Evolutionary conservation across 2,329 filamentous ascomycete genomes (phyloP), one percentile per base, ranked within the genome.

Genomic region (Fusarium anguioides): DNA sequence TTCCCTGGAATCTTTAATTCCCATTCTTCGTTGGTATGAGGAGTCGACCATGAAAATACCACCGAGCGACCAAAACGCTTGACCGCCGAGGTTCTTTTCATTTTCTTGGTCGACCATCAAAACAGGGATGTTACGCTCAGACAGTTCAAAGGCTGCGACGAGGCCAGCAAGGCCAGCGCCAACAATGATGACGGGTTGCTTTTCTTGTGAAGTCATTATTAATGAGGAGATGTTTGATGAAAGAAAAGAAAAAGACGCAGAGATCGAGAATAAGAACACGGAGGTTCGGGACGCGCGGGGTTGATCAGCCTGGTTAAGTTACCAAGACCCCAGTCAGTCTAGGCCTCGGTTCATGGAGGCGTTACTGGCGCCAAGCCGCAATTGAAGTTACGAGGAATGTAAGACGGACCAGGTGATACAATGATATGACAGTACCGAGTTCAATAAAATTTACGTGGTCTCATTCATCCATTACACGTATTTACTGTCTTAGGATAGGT

Each of bases 11-110:
- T 89, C 87, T 63, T 80, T 81, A 77, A 89, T 86, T 66, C 87
- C 87, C 74, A 84, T 78, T 52, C 84, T 81, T 6, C 86, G 83
- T 77, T 89, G 87, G 64, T 84, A 80, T 10, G 81, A 71, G 10
- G 85, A 87, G 76, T 89, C 75, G 54, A 89, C 86, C 75, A 84
- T 81, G 77, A 89, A 89, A 24, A 89, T 73, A 33, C 87, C 87
- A 31, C 87, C 87, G 2, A 89, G 81, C 5, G 87, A 89, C 86
- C 86, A 89, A 72, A 88, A 89, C 8, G 87, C 87, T 74, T 89
- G 87, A 4, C 87, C 87, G 59, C 87, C 87, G 11, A 89, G 78
- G 68, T 81, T 88, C 62, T 80, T 75, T 27, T 79, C 80, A 58
- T 84, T 85, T 72, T 89, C 87, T 71, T 89, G 87, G 75, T 89